phyloP scores from a whole-genome alignment of 495 filamentous ascomycete species.

The Beverwykella pulmonaria region DNA sequence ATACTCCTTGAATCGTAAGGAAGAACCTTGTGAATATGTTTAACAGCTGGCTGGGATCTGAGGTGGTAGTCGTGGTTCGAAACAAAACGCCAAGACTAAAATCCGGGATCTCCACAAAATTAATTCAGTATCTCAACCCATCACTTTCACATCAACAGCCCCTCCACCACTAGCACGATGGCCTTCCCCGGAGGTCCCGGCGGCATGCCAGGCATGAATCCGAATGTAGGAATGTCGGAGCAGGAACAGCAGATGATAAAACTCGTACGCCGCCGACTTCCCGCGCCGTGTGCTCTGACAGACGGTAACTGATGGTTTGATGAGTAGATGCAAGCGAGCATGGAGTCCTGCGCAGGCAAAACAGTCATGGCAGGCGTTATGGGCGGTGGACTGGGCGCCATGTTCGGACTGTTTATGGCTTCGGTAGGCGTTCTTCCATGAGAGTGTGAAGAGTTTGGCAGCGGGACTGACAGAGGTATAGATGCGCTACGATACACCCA shows the following conservation, averaged over 20 bases:
- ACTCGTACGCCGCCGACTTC: conserved; percentile 13
- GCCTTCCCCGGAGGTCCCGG: conserved; percentile 28
- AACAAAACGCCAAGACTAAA: conserved; percentile 11
- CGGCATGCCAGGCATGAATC: conserved; percentile 18
- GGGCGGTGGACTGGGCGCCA: conserved; percentile 37
- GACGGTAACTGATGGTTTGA: too few species aligned
- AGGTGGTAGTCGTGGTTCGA: neutral
- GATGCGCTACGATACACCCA: conserved; percentile 91
- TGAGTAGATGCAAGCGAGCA: conserved; percentile 38
- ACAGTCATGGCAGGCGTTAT: conserved; percentile 40
- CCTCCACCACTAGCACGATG: conserved; percentile 16
- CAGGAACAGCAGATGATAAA: conserved; percentile 39
- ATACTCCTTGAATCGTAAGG: too few species aligned
- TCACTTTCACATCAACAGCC: neutral
- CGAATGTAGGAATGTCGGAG: conserved; percentile 33
- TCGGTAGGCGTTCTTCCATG: conserved; percentile 10
- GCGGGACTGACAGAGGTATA: conserved; percentile 39
- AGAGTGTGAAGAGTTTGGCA: too few species aligned
- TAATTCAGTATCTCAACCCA: too few species aligned
- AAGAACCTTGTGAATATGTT: neutral
- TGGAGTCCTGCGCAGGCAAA: conserved; percentile 39
- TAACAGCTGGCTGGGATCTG: neutral
- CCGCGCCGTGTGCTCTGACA: too few species aligned
- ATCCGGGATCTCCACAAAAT: too few species aligned
- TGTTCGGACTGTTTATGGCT: conserved; percentile 41